Evolutionary conservation across 75 land plant genomes (phyloP), one percentile per base, ranked within the genome.

Genomic region (Pinus taeda): DNA sequence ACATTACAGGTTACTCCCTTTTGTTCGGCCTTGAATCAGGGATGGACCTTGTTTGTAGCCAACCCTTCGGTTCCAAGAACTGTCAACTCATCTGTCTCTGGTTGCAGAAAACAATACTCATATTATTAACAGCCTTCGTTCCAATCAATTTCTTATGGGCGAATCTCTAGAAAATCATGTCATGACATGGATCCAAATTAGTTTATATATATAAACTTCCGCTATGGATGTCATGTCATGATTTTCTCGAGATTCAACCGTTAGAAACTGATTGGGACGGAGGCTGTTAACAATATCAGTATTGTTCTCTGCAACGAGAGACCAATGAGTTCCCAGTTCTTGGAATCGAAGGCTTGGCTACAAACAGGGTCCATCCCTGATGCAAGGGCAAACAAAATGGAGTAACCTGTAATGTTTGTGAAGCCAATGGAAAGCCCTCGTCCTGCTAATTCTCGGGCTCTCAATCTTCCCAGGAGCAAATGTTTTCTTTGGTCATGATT

Each of bases 1-100:
- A 94, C 87, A 94, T 94, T 73, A 94, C 92, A 58, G 98, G 98
- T 62, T 95, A 95, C 84, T 93, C 96, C 17, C 88, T 95, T 15
- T 82, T 95, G n/a, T 88, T 93, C 75, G 98, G 98, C 57, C 78
- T 95, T 30, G 98, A 95, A 36, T 84, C 98, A 3, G 98, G 91
- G 15, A 86, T 95, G 59, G 98, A 95, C 75, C 98, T 96, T 8
- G 84, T 95, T 26, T 95, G 98, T 83, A 74, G 89, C 74, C 98
- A 95, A 61, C 91, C 98, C 39, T 86, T 84, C 76, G 95, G 98
- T 1, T 84, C 88, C 74, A 80, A 81, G 75, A 95, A 88, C 80
- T 90, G 85, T 85, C 82, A 76, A 17, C 82, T 91, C 13, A 83
- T 93, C 60, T 82, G 86, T 4, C 83, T 93, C 65, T 88, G 93